Base-by-base conservation (phyloP, 306 rosid genomes). In the Mimosa pudica region DNA sequence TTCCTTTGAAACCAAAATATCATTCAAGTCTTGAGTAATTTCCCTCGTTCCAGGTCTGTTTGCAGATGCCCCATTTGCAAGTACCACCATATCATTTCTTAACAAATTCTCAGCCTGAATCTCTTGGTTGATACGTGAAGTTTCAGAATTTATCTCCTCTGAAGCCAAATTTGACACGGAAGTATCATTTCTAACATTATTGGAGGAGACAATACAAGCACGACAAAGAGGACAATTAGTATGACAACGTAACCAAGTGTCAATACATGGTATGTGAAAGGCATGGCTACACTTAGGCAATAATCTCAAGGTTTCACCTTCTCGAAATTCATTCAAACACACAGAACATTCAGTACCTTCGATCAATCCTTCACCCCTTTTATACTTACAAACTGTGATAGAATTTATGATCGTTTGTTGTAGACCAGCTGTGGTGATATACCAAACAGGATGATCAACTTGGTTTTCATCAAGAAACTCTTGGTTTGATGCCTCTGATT, bases 161-260 rank as follows among this genome's bases (percentile, higher is more conserved):
- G 83, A 71, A 48, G 13, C 76, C 64, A 32, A 32, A 65, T 74
- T 77, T 1, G 83, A 80, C 70, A 67, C 10, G 1, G 12, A 35
- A 11, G 48, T 41, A 64, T 86, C 89, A 3, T 85, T 5, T 55
- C 2, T 47, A 2, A 13, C 71, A 35, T 77, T 70, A 51, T 73
- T 81, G 7, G 73, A 73, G 7, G 73, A 73, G 16, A 90, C 78
- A 42, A 92, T 87, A 68, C 80, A 45, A 1, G 97, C 89, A 0
- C 97, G 89, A 70, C 97, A 92, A 30, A 92, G 89, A 7, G 93
- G 95, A 57, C 97, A 92, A 79, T 90, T 92, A 12, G 89, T 92
- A 79, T 92, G 97, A 44, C 92, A 92, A 66, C 97, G 83, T 57
- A 92, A 60, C 97, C 97, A 92, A 8, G 90, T 85, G 60, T 92